Conservation (phyloP, 768 basidiomycete genomes). For the Stropharia rugosoannulata region DNA sequence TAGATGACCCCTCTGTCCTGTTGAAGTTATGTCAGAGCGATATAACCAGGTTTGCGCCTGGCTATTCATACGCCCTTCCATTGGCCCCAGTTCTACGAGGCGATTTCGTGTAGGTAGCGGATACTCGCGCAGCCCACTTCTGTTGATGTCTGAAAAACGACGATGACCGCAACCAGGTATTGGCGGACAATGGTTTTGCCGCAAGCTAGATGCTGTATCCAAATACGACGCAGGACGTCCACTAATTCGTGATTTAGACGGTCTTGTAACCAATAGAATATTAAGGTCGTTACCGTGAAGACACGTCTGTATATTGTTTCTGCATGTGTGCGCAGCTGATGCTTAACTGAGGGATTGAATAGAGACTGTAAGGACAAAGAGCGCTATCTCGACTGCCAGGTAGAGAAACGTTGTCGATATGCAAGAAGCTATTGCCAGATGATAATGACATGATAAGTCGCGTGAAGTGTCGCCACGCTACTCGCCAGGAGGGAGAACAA, state of each 20-base stretch:
- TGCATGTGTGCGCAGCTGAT: not conserved
- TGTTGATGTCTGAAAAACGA: constrained; percentile 2
- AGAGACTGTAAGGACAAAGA: not conserved
- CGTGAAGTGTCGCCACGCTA: not conserved
- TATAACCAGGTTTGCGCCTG: not conserved
- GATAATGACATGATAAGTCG: not conserved
- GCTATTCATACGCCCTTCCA: not conserved
- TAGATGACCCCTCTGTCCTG: not conserved
- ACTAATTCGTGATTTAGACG: not conserved
- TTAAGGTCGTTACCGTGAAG: not conserved
- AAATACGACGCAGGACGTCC: not conserved
- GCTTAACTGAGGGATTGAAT: not conserved
- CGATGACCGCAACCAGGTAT: not conserved
- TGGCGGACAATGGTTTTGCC: not conserved
- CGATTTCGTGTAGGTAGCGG: not conserved
- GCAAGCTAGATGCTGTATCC: not conserved
- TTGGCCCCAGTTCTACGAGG: no score
- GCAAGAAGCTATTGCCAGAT: not conserved
- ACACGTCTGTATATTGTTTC: not conserved
- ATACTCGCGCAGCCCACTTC: not conserved
- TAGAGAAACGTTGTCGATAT: not conserved
- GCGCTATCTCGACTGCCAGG: not conserved
- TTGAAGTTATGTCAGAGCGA: constrained; percentile 6
- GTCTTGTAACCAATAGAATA: not conserved
- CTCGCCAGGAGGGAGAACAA: not conserved